phyloP scores from a whole-genome alignment of 345 rosid species.

The Eucalyptus erythrocorys region DNA sequence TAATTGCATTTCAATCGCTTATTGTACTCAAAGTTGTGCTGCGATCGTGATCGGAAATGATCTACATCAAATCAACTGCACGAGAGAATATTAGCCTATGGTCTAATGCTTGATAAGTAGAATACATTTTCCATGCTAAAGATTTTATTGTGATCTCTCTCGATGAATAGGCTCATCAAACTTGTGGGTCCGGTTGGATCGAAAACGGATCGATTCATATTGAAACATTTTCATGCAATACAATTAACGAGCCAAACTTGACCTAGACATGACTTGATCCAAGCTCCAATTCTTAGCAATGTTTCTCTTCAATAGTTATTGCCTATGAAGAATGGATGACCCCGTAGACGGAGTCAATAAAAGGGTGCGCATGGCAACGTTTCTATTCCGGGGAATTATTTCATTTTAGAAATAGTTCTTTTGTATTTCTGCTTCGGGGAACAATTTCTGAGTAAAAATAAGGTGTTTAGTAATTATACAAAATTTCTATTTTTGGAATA shows the following conservation, averaged over 20 bases:
- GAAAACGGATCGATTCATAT: accelerated
- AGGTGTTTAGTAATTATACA: too few relatives aligned
- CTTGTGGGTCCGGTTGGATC: accelerated
- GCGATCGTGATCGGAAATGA: neutral
- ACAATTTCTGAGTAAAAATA: too few relatives aligned
- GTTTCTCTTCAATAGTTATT: too few relatives aligned
- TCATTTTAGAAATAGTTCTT: too few relatives aligned
- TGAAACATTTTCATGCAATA: too few relatives aligned
- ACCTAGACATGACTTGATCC: too few relatives aligned
- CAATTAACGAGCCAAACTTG: neutral
- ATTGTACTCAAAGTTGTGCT: neutral
- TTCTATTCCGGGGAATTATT: too few relatives aligned
- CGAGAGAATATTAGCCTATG: neutral
- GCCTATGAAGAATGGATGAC: neutral
- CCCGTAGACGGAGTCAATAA: neutral
- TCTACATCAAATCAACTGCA: neutral
- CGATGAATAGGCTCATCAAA: neutral
- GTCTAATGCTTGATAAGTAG: neutral
- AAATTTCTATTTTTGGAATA: too few relatives aligned
- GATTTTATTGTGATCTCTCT: neutral
- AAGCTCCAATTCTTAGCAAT: neutral
- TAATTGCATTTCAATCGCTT: neutral
- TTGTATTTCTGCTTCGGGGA: too few relatives aligned
- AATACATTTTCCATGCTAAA: neutral
- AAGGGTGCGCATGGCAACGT: too few relatives aligned